phyloP scores from a whole-genome alignment of 2,329 filamentous ascomycete species.

The Xylariales sp. region DNA sequence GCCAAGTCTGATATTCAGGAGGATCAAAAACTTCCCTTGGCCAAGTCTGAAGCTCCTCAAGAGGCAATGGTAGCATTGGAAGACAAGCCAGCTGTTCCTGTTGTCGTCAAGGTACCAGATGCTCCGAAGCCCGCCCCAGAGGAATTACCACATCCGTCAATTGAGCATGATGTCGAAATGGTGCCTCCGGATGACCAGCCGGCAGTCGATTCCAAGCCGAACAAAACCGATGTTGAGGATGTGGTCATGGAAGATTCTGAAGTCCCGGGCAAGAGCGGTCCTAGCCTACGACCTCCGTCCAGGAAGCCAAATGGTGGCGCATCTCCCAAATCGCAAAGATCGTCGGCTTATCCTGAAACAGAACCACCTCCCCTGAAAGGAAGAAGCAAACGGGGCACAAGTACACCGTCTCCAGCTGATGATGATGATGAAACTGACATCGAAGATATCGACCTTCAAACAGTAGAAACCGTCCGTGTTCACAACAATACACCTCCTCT shows the following conservation, averaged over 20 bases:
- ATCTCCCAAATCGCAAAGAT: conserved; percentile 12
- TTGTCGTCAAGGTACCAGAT: conserved; percentile 8
- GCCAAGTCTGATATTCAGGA: conserved; percentile 14
- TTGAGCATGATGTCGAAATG: conserved; percentile 21
- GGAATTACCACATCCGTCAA: conserved; percentile 20
- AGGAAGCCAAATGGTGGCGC: conserved; percentile 8
- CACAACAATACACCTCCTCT: conserved; percentile 51
- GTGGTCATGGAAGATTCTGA: conserved; percentile 31
- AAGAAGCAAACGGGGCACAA: conserved; percentile 26
- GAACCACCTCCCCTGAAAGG: conserved; percentile 17
- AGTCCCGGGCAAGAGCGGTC: conserved; percentile 14
- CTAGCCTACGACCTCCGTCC: conserved; percentile 12
- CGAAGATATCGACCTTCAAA: conserved; percentile 47
- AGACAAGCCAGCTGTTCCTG: conserved; percentile 13
- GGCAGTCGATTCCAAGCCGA: background rate
- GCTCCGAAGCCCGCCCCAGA: conserved; percentile 8
- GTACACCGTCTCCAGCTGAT: conserved; percentile 44
- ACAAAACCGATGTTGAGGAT: conserved; percentile 22
- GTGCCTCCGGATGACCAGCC: conserved; percentile 8
- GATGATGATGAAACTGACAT: conserved; percentile 52
- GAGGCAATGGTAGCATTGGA: conserved; percentile 8
- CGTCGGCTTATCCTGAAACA: conserved; percentile 19
- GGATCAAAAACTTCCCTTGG: conserved; percentile 14
- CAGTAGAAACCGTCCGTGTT: conserved; percentile 44
- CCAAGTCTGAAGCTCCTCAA: background rate